Base-by-base conservation (phyloP, 1,284 basidiomycete species). In the Cutaneotrichosporon cavernicola region DNA sequence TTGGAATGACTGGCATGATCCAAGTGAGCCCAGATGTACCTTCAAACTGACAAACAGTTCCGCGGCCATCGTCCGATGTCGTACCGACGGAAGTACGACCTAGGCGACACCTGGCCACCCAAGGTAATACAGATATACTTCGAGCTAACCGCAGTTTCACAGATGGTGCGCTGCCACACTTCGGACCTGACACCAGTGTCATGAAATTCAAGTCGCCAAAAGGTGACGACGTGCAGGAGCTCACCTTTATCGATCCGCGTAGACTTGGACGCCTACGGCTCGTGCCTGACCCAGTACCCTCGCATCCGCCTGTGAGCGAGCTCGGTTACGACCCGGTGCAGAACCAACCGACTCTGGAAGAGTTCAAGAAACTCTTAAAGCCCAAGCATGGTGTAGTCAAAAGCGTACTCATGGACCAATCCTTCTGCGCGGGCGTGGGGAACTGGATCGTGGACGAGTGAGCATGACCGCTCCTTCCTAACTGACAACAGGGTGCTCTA, bases 1-100 rank as follows among this genome's bases (percentile, higher is more conserved):
- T 91, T 70, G 90, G 90, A 2, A 91, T 91, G 90, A 91, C 89
- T 3, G 90, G 90, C 10, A 80, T 88, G 86, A 82, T 92, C 43
- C 87, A 89, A 81, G 88, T 89, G 66, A 62, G 76, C 65, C 21
- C 22, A 11, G 14, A 11, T 16, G n/a, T 5, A 16, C 36, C 13
- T 26, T 5, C 11, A 18, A 18, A 14, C 58, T 66, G 21, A 63
- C 40, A 22, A 10, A 18, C 63, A 90, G 87, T 81, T 90, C 10
- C 87, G 85, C 75, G 90, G 89, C 1, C 79, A 85, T 66, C 79
- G 84, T 31, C 83, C 88, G 1, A 84, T 84, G 6, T 86, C 87
- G 76, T 92, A 92, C 76, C 84, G 85, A 65, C 83, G 85, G 9
- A 68, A 65, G 57, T 43, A 62, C 82, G 82, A 14, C 85, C 86